Evolutionary conservation across 495 filamentous ascomycete genomes (phyloP).

Genomic region (Penicillium chermesinum): DNA sequence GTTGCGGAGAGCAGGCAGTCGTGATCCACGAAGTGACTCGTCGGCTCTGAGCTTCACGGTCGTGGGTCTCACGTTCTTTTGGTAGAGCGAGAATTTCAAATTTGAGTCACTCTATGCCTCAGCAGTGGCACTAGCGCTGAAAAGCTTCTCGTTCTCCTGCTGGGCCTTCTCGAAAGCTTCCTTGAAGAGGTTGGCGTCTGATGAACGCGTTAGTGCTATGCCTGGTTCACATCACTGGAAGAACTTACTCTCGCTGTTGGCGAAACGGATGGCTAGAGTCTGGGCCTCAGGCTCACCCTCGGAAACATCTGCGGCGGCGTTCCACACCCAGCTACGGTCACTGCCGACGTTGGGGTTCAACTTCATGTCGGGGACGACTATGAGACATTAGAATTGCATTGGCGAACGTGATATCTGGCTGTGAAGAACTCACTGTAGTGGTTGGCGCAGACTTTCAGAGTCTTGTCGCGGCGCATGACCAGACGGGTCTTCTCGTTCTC

Average conservation of each 20-base stretch:
- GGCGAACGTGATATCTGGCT: background rate
- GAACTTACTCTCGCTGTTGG: conserved; percentile 88
- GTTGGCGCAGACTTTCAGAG: conserved; percentile 99
- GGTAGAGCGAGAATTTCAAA: conserved; percentile 1
- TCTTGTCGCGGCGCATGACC: conserved; percentile 99
- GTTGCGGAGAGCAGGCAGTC: conserved; percentile 14
- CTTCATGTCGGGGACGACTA: conserved; percentile 98
- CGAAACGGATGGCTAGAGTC: conserved; percentile 95
- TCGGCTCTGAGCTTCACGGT: conserved; percentile 6
- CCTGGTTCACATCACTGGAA: background rate
- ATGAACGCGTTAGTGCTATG: background rate
- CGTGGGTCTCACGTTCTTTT: conserved; percentile 3
- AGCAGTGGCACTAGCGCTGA: conserved; percentile 45
- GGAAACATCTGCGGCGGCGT: conserved; percentile 93
- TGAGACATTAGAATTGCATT: background rate
- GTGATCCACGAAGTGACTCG: conserved; percentile 12
- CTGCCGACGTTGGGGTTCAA: conserved; percentile 94
- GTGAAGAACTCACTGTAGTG: conserved; percentile 61
- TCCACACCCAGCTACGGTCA: conserved; percentile 99
- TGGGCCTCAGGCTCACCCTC: conserved; percentile 96
- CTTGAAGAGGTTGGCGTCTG: conserved; percentile 98
- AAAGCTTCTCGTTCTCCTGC: conserved; percentile 88
- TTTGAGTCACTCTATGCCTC: conserved; percentile 35
- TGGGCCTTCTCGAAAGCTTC: conserved; percentile 97
- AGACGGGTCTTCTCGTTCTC: conserved; percentile 96